Conservation (phyloP, 176 grass and related monocot species). For the maize (Zea mays) region DNA sequence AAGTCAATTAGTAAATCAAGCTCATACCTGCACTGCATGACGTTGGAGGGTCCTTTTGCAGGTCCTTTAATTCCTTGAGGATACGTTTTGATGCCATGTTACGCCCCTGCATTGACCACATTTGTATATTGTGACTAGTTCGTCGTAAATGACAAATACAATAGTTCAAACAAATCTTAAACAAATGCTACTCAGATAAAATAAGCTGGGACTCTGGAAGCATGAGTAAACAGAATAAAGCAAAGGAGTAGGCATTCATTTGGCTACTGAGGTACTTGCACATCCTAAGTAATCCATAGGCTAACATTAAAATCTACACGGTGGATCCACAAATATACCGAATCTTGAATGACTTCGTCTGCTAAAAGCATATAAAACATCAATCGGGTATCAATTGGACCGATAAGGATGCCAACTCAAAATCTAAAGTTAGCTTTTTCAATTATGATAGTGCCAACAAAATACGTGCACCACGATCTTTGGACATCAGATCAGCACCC, state of each 20-base stretch:
- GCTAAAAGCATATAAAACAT: neutral
- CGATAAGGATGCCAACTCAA: neutral
- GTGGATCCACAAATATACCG: neutral
- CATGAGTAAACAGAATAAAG: neutral
- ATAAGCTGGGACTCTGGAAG: neutral
- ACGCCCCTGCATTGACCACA: conserved; percentile 38
- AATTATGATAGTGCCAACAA: conserved; percentile 4
- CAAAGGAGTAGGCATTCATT: neutral
- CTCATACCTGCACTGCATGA: conserved; percentile 61
- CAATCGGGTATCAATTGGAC: neutral
- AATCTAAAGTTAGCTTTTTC: neutral
- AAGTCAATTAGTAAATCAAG: neutral
- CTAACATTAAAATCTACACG: neutral
- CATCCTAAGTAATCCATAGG: neutral
- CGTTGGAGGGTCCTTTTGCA: conserved; percentile 66
- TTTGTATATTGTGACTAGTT: conserved; percentile 1
- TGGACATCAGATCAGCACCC: neutral
- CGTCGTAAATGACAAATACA: neutral
- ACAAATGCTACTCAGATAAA: neutral
- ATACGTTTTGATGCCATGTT: conserved; percentile 64
- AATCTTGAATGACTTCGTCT: neutral
- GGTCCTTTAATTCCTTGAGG: conserved; percentile 62
- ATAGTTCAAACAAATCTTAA: conserved; percentile 14
- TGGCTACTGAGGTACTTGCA: neutral
- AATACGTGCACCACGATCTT: neutral